Conservation (phyloP, 1,284 basidiomycete species). For the Gomphus bonarii region DNA sequence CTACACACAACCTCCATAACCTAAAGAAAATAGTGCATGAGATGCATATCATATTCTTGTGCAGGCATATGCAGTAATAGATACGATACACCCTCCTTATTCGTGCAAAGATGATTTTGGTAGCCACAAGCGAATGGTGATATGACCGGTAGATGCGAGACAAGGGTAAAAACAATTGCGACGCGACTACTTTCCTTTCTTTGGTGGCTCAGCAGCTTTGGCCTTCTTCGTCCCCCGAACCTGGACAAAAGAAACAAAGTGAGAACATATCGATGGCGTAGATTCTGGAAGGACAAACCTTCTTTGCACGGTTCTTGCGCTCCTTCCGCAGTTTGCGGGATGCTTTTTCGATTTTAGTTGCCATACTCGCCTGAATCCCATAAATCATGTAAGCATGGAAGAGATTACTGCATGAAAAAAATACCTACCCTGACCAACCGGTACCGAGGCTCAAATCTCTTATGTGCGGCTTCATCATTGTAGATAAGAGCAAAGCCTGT, state of each 20-base stretch:
- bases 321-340: constrained; percentile 99
- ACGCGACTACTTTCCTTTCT: constrained; percentile 70
- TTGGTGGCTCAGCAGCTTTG: constrained; percentile 83
- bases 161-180: constrained; percentile 1
- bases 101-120: constrained; percentile 12
- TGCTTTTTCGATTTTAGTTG: constrained; percentile 79
- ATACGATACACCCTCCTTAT: constrained; percentile 14
- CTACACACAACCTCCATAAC: neutral
- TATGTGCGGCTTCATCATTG: constrained; percentile 91
- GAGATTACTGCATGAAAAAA: neutral
- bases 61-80: constrained; percentile 13
- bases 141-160: constrained; percentile 21
- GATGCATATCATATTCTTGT: constrained; percentile 14
- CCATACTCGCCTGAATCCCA: constrained; percentile 64
- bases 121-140: constrained; percentile 24
- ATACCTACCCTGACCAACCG: constrained; percentile 84
- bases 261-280: constrained; percentile 3
- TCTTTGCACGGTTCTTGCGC: constrained; percentile 98
- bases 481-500: constrained; percentile 98
- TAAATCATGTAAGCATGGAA: constrained; percentile 9
- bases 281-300: constrained; percentile 40
- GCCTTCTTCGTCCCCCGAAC: constrained; percentile 86
- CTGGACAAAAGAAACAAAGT: constrained; percentile 27
- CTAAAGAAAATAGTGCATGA: neutral
- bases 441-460: constrained; percentile 96